Evolutionary conservation across 1,284 basidiomycete genomes (phyloP).

Genomic region (Somion occarium): DNA sequence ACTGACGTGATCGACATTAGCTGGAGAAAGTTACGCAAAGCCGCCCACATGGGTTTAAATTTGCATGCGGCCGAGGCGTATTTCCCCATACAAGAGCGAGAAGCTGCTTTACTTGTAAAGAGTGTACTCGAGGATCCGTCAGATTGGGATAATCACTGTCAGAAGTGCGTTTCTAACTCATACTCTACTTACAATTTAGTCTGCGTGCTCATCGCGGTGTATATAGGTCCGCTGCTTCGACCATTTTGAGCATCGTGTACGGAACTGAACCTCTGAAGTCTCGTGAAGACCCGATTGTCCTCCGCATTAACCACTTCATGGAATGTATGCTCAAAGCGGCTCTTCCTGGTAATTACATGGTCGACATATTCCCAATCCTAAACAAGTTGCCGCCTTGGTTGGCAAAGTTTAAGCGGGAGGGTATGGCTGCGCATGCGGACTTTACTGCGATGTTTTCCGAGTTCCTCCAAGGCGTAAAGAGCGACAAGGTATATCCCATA

Average conservation of each 20-base stretch:
- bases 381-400: conserved; percentile 19
- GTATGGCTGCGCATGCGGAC: conserved; percentile 9
- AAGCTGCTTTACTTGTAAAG: neutral
- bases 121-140: neutral
- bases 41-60: neutral
- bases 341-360: conserved; percentile 11
- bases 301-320: conserved; percentile 15
- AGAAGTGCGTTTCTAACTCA: neutral
- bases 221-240: conserved; percentile 5
- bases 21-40: neutral
- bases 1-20: neutral
- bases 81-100: neutral
- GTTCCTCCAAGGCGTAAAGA: conserved; percentile 12
- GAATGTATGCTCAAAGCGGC: conserved; percentile 19
- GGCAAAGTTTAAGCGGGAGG: conserved; percentile 20
- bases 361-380: conserved; percentile 17
- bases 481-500: conserved; percentile 1
- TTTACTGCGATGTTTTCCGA: conserved; percentile 15
- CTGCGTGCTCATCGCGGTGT: neutral
- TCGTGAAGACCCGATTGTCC: conserved; percentile 5
- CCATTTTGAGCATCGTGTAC: conserved; percentile 8
- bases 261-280: neutral
- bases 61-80: neutral
- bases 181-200: neutral
- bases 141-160: neutral